A percentile compares a stretch with the other conserved stretches of the same genome.
These are phyloP conservation scores for Chlorella sp. DNA, from an alignment of 139 green algal species.

Conservation along the genomic window DNA sequence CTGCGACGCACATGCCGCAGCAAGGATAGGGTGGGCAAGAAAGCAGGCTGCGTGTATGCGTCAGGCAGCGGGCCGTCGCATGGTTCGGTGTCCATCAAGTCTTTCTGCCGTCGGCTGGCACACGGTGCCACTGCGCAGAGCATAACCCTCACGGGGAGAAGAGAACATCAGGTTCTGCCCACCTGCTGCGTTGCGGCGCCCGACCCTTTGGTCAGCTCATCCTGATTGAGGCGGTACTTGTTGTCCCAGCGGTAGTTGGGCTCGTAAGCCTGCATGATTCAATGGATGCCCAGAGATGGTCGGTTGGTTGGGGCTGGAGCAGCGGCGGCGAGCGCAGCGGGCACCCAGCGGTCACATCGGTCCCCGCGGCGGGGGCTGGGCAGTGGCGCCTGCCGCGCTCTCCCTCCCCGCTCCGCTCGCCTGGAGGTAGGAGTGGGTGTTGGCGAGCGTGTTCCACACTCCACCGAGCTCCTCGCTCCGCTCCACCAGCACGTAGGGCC, in stretches of 20 bases:
- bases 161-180: too few relatives aligned
- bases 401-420: background rate
- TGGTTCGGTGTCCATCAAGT: too few relatives aligned
- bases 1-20: background rate
- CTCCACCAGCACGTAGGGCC: conserved; percentile 28
- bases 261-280: conserved; percentile 33
- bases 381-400: background rate
- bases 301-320: background rate
- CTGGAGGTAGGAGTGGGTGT: conserved; percentile 42
- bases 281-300: too few relatives aligned
- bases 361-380: background rate
- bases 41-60: too few relatives aligned
- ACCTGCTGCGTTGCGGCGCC: too few relatives aligned
- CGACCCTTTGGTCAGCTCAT: background rate
- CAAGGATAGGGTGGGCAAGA: too few relatives aligned
- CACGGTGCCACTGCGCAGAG: too few relatives aligned
- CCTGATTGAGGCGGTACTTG: conserved; percentile 1
- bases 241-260: conserved; percentile 42
- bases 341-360: background rate
- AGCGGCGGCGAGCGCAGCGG: background rate
- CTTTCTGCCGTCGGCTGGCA: too few relatives aligned
- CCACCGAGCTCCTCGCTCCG: conserved; percentile 28
- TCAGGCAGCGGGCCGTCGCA: too few relatives aligned
- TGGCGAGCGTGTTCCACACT: conserved; percentile 41
- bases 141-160: too few relatives aligned